phyloP scores from a whole-genome alignment of 306 rosid species.

The Medicago lupulina region DNA sequence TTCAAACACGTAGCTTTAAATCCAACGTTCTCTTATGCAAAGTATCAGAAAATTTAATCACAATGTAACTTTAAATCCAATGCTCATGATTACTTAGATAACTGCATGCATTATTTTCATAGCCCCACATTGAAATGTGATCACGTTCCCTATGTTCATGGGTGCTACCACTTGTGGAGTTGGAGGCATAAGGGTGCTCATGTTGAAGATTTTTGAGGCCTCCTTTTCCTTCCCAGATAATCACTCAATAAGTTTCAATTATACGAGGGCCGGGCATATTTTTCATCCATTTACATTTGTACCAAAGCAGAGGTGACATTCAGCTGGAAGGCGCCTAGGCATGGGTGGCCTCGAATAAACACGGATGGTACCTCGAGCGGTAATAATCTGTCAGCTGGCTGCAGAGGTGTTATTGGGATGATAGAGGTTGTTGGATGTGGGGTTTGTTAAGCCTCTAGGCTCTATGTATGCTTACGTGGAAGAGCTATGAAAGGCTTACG shows the following conservation, averaged over 20 bases:
- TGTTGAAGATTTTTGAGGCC: neutral
- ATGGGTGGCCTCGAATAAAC: constrained; percentile 7
- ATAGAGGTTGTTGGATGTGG: neutral
- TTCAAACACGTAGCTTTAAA: constrained; percentile 34
- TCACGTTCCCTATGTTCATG: constrained; percentile 28
- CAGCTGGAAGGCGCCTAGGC: neutral
- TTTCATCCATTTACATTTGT: neutral
- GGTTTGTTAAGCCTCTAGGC: neutral
- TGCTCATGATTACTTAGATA: constrained; percentile 24
- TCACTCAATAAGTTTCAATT: neutral
- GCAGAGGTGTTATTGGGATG: neutral
- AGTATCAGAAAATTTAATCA: constrained; percentile 35
- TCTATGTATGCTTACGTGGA: neutral
- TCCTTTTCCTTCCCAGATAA: constrained; percentile 1
- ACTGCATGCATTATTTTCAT: constrained; percentile 28
- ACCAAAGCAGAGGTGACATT: neutral
- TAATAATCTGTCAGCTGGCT: neutral
- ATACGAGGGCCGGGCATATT: neutral
- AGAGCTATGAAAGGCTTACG: neutral
- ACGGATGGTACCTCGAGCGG: neutral
- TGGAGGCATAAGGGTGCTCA: neutral
- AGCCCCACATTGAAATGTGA: constrained; percentile 31
- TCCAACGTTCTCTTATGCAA: neutral
- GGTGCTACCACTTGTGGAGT: neutral
- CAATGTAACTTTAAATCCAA: constrained; percentile 20